Percentiles rank a stretch among this genome's conserved stretches.
Conservation (phyloP, 2,329 filamentous ascomycete genomes). For the Tolypocladium inflatum region DNA sequence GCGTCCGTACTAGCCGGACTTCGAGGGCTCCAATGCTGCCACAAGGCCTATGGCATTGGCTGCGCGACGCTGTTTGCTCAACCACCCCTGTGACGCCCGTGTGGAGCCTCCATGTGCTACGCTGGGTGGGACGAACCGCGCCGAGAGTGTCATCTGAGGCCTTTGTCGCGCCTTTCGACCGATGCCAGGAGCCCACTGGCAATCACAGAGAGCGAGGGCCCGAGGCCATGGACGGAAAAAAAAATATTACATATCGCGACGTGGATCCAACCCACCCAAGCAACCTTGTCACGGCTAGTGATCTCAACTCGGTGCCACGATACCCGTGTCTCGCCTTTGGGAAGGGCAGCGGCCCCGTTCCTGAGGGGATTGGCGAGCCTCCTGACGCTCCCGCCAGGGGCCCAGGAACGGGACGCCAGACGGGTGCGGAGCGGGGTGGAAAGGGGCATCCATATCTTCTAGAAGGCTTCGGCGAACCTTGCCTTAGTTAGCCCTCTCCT, state of each 20-base stretch:
- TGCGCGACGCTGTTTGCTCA: background rate
- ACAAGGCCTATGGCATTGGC: background rate
- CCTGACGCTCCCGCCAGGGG: background rate
- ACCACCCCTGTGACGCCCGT: constrained; percentile 5
- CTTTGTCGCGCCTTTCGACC: background rate
- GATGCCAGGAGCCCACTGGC: background rate
- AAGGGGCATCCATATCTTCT: background rate
- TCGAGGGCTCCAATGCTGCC: background rate
- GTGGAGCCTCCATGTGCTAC: constrained; percentile 8
- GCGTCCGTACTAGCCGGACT: background rate
- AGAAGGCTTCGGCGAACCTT: background rate
- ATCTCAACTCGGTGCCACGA: background rate
- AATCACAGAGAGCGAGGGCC: background rate
- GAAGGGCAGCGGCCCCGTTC: background rate
- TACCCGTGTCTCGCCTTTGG: background rate
- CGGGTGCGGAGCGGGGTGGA: background rate
- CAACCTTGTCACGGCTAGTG: background rate
- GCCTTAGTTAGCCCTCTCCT: background rate
- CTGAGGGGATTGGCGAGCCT: background rate
- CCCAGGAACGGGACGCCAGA: background rate
- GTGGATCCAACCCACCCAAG: background rate
- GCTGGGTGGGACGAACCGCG: constrained; percentile 10
- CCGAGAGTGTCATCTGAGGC: constrained; percentile 4
- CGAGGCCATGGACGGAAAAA: background rate
- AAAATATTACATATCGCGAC: background rate